Evolutionary conservation across 768 basidiomycete genomes (phyloP).

Genomic region (Lanmaoa rubissima): DNA sequence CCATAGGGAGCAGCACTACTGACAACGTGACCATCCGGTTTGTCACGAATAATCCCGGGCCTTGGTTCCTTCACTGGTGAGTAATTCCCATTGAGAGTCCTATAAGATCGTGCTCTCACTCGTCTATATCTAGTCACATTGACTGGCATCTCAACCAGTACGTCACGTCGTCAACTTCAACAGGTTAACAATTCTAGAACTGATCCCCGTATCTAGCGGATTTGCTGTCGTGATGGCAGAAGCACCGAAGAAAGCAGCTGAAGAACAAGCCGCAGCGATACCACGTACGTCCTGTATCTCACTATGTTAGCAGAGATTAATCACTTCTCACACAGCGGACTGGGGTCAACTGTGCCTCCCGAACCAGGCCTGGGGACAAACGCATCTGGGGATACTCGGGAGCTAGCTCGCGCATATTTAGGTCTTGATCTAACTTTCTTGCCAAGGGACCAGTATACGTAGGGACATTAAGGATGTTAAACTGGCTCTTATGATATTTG

Average conservation of each 20-base stretch:
- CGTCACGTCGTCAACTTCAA: background rate
- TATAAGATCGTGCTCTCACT: background rate
- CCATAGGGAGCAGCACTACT: slow-evolving; percentile 22
- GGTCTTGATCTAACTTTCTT: background rate
- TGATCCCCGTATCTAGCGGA: slow-evolving; percentile 17
- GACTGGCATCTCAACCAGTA: slow-evolving; percentile 32
- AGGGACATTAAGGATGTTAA: background rate
- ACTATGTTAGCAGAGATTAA: background rate
- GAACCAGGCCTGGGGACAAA: background rate
- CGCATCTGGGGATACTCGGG: background rate
- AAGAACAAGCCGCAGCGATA: slow-evolving; percentile 10
- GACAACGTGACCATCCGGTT: slow-evolving; percentile 58
- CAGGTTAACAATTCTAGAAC: background rate
- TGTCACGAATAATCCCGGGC: slow-evolving; percentile 63
- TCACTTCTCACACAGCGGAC: slow-evolving; percentile 8
- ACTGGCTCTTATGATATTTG: background rate
- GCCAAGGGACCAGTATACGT: background rate
- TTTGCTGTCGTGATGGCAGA: slow-evolving; percentile 33
- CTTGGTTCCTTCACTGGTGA: slow-evolving; percentile 52
- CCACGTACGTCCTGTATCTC: slow-evolving; percentile 17
- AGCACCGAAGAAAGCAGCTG: slow-evolving; percentile 3
- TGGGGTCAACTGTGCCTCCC: slow-evolving; percentile 22
- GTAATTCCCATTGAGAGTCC: background rate
- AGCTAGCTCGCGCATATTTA: background rate
- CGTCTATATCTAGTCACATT: slow-evolving; percentile 20